Percentiles rank a stretch among this genome's conserved stretches.
These are phyloP conservation scores for Drosera spatulata DNA, from an alignment of 179 eudicot species.

Conservation along the genomic window DNA sequence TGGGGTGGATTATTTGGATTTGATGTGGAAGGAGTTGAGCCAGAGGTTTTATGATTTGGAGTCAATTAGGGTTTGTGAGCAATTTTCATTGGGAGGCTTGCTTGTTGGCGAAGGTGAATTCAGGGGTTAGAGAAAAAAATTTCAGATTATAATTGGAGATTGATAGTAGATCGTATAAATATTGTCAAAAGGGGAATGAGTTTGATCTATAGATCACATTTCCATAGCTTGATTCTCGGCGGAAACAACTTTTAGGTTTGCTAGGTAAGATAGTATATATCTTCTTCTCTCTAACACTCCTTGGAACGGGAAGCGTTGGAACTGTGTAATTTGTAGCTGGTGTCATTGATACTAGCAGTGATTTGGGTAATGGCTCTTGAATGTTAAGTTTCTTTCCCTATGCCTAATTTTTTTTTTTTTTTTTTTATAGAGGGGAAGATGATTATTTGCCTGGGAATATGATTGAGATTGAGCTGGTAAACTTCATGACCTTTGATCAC, in stretches of 20 bases:
- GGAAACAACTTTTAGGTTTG: too few species aligned
- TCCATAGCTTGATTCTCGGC: too few species aligned
- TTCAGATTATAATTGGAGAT: not conserved
- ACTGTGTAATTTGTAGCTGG: too few species aligned
- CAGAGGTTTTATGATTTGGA: not conserved
- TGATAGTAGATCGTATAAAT: too few species aligned
- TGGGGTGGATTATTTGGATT: not conserved
- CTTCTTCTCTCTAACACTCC: too few species aligned
- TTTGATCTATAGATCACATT: too few species aligned
- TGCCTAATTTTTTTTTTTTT: not conserved
- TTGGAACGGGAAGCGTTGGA: too few species aligned
- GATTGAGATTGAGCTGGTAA: constrained; percentile 68
- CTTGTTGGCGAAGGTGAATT: not conserved
- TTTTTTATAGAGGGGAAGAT: constrained; percentile 65
- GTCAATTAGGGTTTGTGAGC: not conserved
- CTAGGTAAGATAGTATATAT: too few species aligned
- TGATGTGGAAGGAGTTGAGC: not conserved
- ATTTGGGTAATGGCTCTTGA: too few species aligned
- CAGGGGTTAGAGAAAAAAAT: not conserved
- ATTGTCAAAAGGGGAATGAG: too few species aligned
- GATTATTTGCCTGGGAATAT: constrained; percentile 88
- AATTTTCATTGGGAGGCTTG: not conserved
- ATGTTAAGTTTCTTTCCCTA: too few species aligned
- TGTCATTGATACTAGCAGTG: too few species aligned
- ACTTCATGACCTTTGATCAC: constrained; percentile 79